These are phyloP conservation scores for Lactarius evosmus DNA, from an alignment of 768 basidiomycete genomes.

Conservation along the genomic window DNA sequence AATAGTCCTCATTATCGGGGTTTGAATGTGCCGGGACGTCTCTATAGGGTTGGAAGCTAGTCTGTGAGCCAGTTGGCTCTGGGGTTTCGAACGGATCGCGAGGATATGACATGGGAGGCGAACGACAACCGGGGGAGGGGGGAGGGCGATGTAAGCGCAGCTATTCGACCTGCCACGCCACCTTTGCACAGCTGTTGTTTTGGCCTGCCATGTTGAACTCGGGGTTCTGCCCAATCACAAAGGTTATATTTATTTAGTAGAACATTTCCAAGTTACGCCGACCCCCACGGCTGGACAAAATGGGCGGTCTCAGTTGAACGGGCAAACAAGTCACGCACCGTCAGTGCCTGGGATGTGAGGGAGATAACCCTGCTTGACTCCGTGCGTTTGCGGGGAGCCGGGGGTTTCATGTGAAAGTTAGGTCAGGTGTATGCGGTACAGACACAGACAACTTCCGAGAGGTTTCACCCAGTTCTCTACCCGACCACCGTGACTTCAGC, in stretches of 20 bases:
- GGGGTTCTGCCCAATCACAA: not conserved
- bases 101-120: not conserved
- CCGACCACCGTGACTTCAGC: too few relatives aligned
- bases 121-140: not conserved
- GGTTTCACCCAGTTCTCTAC: not conserved
- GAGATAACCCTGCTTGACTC: too few relatives aligned
- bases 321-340: too few relatives aligned
- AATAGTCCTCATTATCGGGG: slow-evolving; percentile 16
- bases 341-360: too few relatives aligned
- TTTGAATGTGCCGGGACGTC: not conserved
- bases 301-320: not conserved
- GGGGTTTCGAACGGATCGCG: slow-evolving; percentile 22
- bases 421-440: not conserved
- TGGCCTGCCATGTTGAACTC: not conserved
- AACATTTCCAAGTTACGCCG: not conserved
- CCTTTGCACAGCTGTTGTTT: not conserved
- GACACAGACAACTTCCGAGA: too few relatives aligned
- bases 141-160: not conserved
- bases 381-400: too few relatives aligned
- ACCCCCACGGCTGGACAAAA: not conserved
- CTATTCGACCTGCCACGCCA: not conserved
- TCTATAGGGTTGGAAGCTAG: slow-evolving; percentile 2
- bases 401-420: not conserved
- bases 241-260: not conserved
- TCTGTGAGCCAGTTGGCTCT: not conserved